phyloP scores from a whole-genome alignment of 2,329 filamentous ascomycete genomes.

The Pseudopyricularia javanii region DNA sequence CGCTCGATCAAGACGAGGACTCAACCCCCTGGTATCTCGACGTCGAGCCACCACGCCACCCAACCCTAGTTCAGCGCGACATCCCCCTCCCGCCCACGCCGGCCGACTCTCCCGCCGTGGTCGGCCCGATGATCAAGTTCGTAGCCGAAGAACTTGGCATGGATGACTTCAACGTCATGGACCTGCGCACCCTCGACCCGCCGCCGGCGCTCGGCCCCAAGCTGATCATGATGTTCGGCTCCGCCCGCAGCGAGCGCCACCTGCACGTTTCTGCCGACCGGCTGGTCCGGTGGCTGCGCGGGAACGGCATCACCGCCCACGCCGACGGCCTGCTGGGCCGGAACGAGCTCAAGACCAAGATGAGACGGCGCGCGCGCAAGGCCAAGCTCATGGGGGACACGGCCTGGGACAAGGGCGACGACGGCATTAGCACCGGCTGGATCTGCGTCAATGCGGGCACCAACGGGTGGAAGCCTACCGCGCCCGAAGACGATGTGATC shows the following conservation, averaged over 20 bases:
- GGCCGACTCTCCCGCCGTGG: slow-evolving; percentile 54
- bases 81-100: slow-evolving; percentile 44
- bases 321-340: slow-evolving; percentile 83
- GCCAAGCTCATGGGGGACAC: slow-evolving; percentile 68
- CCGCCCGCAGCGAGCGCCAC: slow-evolving; percentile 84
- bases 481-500: slow-evolving; percentile 27
- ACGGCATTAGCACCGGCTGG: slow-evolving; percentile 89
- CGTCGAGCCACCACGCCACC: slow-evolving; percentile 46
- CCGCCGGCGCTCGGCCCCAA: slow-evolving; percentile 79
- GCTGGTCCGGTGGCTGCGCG: slow-evolving; percentile 76
- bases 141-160: slow-evolving; percentile 76
- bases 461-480: slow-evolving; percentile 38
- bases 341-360: slow-evolving; percentile 81
- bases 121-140: slow-evolving; percentile 63
- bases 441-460: slow-evolving; percentile 83
- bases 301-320: slow-evolving; percentile 59
- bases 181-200: slow-evolving; percentile 74
- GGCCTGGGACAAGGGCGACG: slow-evolving; percentile 46
- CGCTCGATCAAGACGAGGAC: background rate
- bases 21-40: slow-evolving; percentile 66
- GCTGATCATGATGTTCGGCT: slow-evolving; percentile 85
- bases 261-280: slow-evolving; percentile 82
- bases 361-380: slow-evolving; percentile 67
- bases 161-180: slow-evolving; percentile 67
- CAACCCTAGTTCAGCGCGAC: slow-evolving; percentile 31